Evolutionary conservation across 2,329 filamentous ascomycete genomes (phyloP).

Genomic region (Metarhizium album): DNA sequence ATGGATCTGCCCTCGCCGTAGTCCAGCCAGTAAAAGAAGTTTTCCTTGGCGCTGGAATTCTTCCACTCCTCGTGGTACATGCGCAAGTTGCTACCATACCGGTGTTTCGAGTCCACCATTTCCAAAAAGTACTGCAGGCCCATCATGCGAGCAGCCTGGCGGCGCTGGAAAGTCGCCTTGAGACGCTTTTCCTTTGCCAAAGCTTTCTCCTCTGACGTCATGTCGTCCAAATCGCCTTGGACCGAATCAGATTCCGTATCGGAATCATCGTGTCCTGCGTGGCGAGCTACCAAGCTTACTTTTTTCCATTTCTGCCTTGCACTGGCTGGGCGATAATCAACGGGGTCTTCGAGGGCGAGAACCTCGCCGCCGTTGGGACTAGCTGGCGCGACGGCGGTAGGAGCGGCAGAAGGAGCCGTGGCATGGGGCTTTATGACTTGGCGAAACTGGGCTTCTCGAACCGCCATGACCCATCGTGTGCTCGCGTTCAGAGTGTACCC

Average conservation of each 20-base stretch:
- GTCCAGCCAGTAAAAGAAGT: constrained; percentile 93
- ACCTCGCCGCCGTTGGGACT: background rate
- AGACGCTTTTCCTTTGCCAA: constrained; percentile 28
- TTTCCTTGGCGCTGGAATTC: constrained; percentile 62
- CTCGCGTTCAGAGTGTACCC: constrained; percentile 60
- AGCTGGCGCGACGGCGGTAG: constrained; percentile 4
- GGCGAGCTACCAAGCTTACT: constrained; percentile 56
- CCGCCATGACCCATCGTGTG: constrained; percentile 60
- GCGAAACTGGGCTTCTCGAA: constrained; percentile 46
- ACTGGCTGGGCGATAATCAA: constrained; percentile 14
- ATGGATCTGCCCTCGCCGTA: constrained; percentile 62
- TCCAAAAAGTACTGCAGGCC: constrained; percentile 75
- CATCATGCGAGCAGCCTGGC: constrained; percentile 66
- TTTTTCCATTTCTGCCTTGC: constrained; percentile 68
- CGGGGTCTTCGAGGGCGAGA: constrained; percentile 8
- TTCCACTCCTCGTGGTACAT: constrained; percentile 83
- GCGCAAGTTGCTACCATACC: constrained; percentile 74
- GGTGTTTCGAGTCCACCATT: constrained; percentile 79
- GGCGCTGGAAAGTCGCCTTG: constrained; percentile 44
- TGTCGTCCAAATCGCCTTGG: constrained; percentile 21
- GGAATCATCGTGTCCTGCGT: constrained; percentile 58
- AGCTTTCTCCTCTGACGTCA: constrained; percentile 27
- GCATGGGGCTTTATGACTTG: constrained; percentile 34
- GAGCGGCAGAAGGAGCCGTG: constrained; percentile 11
- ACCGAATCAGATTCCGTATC: constrained; percentile 37